Conservation (phyloP, 2,329 filamentous ascomycete species). For the Pleoardoris graminearum region DNA sequence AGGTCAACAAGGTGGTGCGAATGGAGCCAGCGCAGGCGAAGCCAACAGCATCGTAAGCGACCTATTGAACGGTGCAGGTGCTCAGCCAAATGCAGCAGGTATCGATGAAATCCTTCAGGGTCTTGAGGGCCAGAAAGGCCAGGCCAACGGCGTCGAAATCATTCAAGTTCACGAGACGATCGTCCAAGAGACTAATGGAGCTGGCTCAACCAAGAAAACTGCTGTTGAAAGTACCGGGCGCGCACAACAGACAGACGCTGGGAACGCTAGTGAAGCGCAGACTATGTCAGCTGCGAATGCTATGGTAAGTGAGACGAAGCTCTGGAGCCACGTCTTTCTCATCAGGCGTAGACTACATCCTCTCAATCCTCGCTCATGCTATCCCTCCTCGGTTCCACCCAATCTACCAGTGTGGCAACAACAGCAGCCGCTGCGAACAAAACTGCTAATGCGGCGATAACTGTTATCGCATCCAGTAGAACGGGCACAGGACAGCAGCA, state of each 20-base stretch:
- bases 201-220: conserved; percentile 9
- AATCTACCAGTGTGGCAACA: neutral
- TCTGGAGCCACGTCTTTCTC: neutral
- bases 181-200: conserved; percentile 12
- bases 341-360: neutral
- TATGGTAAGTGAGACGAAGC: neutral
- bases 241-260: neutral
- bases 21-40: conserved; percentile 17
- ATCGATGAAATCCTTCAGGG: conserved; percentile 18
- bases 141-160: conserved; percentile 16
- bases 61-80: conserved; percentile 17
- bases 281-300: neutral
- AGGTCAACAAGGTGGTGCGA: conserved; percentile 4
- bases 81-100: conserved; percentile 10
- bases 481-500: neutral
- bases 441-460: neutral
- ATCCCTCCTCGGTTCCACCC: conserved; percentile 2
- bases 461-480: conserved; percentile 1
- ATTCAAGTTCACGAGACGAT: conserved; percentile 20
- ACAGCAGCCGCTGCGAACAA: neutral
- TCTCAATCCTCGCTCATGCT: neutral
- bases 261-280: conserved; percentile 3
- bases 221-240: conserved; percentile 13
- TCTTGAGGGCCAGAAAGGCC: conserved; percentile 10
- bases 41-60: conserved; percentile 27